phyloP scores from a whole-genome alignment of 73 alveolate species.

The Stentor roeselii region DNA sequence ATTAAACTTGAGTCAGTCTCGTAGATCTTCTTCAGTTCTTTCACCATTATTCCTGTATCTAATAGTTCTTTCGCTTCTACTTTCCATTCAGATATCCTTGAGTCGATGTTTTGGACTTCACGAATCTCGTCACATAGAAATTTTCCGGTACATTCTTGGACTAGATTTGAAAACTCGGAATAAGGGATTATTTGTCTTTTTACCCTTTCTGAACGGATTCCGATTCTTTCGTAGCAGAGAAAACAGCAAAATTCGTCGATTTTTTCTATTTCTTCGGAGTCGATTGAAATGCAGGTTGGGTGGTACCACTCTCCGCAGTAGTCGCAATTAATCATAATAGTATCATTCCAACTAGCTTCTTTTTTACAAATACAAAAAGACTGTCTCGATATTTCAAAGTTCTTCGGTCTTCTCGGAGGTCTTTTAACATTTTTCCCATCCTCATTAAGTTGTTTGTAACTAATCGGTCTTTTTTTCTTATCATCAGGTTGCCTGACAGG shows the following conservation, averaged over 20 bases:
- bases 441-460: background rate
- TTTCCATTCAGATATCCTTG: background rate
- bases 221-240: slow-evolving; percentile 8
- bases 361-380: slow-evolving; percentile 1
- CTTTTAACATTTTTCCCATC: background rate
- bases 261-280: slow-evolving; percentile 52
- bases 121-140: background rate
- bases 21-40: background rate
- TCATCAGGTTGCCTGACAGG: background rate
- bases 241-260: slow-evolving; percentile 32
- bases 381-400: background rate
- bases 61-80: background rate
- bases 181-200: background rate
- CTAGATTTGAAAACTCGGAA: background rate
- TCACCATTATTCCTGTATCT: background rate
- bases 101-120: background rate
- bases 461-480: slow-evolving; percentile 3
- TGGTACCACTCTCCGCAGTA: slow-evolving; percentile 87
- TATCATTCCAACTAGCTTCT: slow-evolving; percentile 38
- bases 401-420: background rate
- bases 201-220: background rate
- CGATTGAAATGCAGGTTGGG: slow-evolving; percentile 78
- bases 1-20: background rate
- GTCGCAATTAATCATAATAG: slow-evolving; percentile 81
- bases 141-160: background rate